phyloP scores from a whole-genome alignment of 2,329 filamentous ascomycete species.

The Colletotrichum brevisporum region DNA sequence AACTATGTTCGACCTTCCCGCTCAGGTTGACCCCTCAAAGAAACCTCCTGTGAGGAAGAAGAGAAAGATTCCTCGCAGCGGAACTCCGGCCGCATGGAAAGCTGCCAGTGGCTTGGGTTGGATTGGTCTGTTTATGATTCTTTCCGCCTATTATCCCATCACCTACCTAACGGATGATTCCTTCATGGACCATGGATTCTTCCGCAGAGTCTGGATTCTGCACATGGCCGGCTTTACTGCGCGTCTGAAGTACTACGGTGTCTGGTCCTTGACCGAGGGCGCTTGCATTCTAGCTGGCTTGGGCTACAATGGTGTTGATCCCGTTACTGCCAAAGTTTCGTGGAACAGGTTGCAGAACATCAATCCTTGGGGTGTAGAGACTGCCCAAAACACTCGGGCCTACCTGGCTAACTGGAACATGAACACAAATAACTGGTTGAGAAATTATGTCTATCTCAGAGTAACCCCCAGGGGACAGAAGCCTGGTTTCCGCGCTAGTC shows the following conservation, averaged over 20 bases:
- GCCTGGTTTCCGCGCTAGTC: constrained; percentile 92
- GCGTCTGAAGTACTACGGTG: constrained; percentile 95
- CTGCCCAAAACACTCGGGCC: constrained; percentile 91
- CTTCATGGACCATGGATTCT: constrained; percentile 77
- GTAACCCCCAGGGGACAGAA: constrained; percentile 97
- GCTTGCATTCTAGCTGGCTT: constrained; percentile 94
- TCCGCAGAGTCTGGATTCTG: constrained; percentile 81
- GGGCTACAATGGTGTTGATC: constrained; percentile 94
- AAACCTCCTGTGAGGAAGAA: constrained; percentile 89
- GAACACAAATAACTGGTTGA: constrained; percentile 97
- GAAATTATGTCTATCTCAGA: constrained; percentile 95
- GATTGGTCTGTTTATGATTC: constrained; percentile 83
- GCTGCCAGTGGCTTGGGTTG: constrained; percentile 80
- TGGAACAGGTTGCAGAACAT: constrained; percentile 95
- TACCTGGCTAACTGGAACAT: constrained; percentile 98
- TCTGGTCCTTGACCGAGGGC: constrained; percentile 94
- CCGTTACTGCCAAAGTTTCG: constrained; percentile 84
- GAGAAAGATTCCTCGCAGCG: constrained; percentile 92
- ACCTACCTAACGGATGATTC: constrained; percentile 74
- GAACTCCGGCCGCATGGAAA: constrained; percentile 86
- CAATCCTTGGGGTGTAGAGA: constrained; percentile 86
- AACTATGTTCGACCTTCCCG: constrained; percentile 90
- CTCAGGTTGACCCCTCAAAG: constrained; percentile 85
- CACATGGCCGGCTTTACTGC: constrained; percentile 87
- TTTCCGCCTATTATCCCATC: constrained; percentile 77